Evolutionary conservation across 192 early-diverging fungal species (phyloP), one percentile per base, ranked within the genome.

Genomic region (Geranomyces variabilis): DNA sequence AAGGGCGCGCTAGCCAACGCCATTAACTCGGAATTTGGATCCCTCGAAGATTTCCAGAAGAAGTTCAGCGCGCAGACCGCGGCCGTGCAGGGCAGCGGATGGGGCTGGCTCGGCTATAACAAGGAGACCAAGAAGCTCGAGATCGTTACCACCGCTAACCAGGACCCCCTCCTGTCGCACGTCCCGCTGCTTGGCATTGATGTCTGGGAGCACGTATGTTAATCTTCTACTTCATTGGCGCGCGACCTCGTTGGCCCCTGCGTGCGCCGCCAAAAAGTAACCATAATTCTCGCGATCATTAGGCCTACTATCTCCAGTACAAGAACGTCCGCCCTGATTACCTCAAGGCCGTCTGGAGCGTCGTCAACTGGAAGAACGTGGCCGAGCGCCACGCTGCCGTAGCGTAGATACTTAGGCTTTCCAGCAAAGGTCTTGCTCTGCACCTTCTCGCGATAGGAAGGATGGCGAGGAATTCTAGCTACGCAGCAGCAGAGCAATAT

Each of bases 361-460:
- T 98, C 0, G 82, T 98, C 75, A 98, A 98, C 92, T 98, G 96
- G 96, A 93, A 96, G 87, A 91, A 92, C 67, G 96, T 98, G 36
- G 85, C 88, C 57, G 89, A 89, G 67, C 89, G 96, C 67, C 94
- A 90, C 77, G 88, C 88, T 69, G 89, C 88, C 59, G 91, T 60
- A 19, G 58, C 58, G 19, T 53, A 53, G 51, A 41, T 41, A 10
- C 36, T 10, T 41, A n/a, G n/a, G n/a, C n/a, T n/a, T n/a, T n/a
- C n/a, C n/a, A n/a, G n/a, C n/a, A 10, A 41, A 41, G 36, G 36
- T 41, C 10, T 3, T 10, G 36, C 36, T 10, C 10, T 41, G 5
- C 36, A 41, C 36, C 10, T 41, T 41, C n/a, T n/a, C n/a, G n/a
- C n/a, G n/a, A n/a, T n/a, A 41, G 10, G 36, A 41, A 41, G 36